Base-by-base conservation (phyloP, 495 filamentous ascomycete genomes). In the Penicillium atrosanguineum region DNA sequence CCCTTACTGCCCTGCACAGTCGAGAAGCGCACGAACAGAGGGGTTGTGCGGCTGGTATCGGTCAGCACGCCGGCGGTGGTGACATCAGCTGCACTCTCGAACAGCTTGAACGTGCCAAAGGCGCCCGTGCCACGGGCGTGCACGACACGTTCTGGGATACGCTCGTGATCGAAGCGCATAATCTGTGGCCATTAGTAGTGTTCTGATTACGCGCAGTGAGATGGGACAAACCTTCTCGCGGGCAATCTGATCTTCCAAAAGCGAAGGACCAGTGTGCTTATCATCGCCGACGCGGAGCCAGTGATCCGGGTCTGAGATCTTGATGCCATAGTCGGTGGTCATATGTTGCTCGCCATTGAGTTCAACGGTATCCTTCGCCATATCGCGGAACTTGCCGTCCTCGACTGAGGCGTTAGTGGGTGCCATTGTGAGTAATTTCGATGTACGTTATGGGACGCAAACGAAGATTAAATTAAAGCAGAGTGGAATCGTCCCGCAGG, bases 111-210 rank as follows among this genome's bases (percentile, higher is more conserved):
- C 26, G 80, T 90, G 12, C 91, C 91, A 60, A 94, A 95, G 16
- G 91, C 91, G 36, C 84, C 91, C 14, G 82, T 74, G 19, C 90
- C 91, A 29, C 91, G 87, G 25, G 91, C 91, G 63, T 96, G 91
- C 6, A 96, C 90, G 14, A 95, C 90, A 46, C 91, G 79, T 70
- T 95, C 90, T 3, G 90, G 90, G 47, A 94, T 93, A 47, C 90
- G 82, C 68, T 95, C 90, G 57, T 94, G 89, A 61, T 94, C 89
- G 63, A 95, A 93, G 52, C 84, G 81, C 64, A 84, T 81, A 42
- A 91, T 89, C 88, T 91, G 42, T 23, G n/a, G 12, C 14, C 12
- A 19, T 54, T 23, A 29, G 41, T 3, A 12, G 15, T 8, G 6
- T 15, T 15, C 37, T 34, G n/a, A 28, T 18, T 18, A 21, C 21